A percentile compares a stretch with the other conserved stretches of the same genome.
phyloP scores from a whole-genome alignment of 345 rosid species.

The Camelina sativa region DNA sequence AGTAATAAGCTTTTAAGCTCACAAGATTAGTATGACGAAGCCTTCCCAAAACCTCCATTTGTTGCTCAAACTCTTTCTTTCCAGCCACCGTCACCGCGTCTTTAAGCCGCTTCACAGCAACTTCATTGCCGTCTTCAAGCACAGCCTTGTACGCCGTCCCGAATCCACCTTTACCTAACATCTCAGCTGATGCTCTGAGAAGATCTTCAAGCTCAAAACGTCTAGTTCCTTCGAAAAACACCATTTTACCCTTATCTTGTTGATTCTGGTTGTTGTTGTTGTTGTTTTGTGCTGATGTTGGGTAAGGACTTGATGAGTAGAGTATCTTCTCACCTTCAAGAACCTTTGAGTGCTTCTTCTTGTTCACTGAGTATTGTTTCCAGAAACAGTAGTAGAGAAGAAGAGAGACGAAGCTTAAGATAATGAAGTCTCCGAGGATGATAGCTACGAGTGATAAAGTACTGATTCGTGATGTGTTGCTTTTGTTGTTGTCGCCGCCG shows the following conservation, averaged over 20 bases:
- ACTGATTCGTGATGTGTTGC: conserved; percentile 50
- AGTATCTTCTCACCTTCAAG: conserved; percentile 85
- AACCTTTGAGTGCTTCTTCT: conserved; percentile 58
- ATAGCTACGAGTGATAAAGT: conserved; percentile 69
- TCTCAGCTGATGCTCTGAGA: conserved; percentile 92
- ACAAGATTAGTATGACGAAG: conserved; percentile 73
- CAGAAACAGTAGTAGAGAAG: conserved; percentile 90
- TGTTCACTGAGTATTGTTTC: conserved; percentile 62
- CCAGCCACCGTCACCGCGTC: conserved; percentile 68
- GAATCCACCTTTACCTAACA: conserved; percentile 92
- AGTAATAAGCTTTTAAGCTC: conserved; percentile 77
- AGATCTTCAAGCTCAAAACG: conserved; percentile 88
- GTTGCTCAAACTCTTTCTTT: conserved; percentile 77
- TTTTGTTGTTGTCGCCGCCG: conserved; percentile 5
- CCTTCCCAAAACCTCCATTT: conserved; percentile 86
- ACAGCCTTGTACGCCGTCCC: conserved; percentile 96
- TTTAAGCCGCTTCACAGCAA: conserved; percentile 86
- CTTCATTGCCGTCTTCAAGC: conserved; percentile 80
- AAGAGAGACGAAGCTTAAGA: conserved; percentile 67
- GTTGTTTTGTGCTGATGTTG: conserved; percentile 43
- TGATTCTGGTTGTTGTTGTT: conserved; percentile 31
- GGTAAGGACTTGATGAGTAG: conserved; percentile 87
- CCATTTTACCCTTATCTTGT: conserved; percentile 77
- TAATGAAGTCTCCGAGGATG: conserved; percentile 65
- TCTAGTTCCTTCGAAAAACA: conserved; percentile 80